Conservation (phyloP, 768 basidiomycete species). For the Rickenella mellea region DNA sequence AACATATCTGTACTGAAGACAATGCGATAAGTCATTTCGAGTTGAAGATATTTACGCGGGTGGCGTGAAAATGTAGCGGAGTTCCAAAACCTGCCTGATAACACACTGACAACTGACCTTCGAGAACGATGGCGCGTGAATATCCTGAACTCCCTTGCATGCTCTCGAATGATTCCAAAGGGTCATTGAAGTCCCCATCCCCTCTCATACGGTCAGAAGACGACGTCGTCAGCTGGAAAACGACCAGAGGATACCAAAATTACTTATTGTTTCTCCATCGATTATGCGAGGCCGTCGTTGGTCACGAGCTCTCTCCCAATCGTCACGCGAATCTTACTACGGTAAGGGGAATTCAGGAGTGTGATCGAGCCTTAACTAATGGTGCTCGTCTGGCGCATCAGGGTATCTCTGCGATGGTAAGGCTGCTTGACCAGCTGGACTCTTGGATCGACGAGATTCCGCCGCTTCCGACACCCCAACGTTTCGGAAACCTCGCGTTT, state of each 20-base stretch:
- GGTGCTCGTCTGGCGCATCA: conserved; percentile 14
- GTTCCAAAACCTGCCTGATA: background rate
- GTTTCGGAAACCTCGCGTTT: conserved; percentile 91
- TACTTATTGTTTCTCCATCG: conserved; percentile 69
- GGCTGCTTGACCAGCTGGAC: conserved; percentile 57
- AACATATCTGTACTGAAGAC: too few species aligned
- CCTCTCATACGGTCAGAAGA: conserved; percentile 60
- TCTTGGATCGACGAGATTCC: conserved; percentile 79
- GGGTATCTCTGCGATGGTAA: conserved; percentile 39
- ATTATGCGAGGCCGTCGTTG: conserved; percentile 71
- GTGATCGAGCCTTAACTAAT: conserved; percentile 1
- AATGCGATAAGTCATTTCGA: too few species aligned
- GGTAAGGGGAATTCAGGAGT: conserved; percentile 5
- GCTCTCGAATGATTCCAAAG: too few species aligned
- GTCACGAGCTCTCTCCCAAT: conserved; percentile 37
- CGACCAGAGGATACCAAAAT: conserved; percentile 60
- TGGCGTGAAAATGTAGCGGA: too few species aligned
- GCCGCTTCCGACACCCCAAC: conserved; percentile 59
- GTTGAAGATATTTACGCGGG: too few species aligned
- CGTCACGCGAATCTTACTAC: conserved; percentile 23
- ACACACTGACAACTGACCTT: background rate
- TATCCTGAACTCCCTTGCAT: conserved; percentile 5
- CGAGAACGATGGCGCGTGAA: conserved; percentile 1
- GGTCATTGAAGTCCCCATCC: conserved; percentile 31
- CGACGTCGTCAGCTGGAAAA: conserved; percentile 67